Percentiles rank a stretch among this genome's conserved stretches.
These are phyloP conservation scores for Corinectria fuckeliana DNA, from an alignment of 2,329 filamentous ascomycete species.

Conservation along the genomic window DNA sequence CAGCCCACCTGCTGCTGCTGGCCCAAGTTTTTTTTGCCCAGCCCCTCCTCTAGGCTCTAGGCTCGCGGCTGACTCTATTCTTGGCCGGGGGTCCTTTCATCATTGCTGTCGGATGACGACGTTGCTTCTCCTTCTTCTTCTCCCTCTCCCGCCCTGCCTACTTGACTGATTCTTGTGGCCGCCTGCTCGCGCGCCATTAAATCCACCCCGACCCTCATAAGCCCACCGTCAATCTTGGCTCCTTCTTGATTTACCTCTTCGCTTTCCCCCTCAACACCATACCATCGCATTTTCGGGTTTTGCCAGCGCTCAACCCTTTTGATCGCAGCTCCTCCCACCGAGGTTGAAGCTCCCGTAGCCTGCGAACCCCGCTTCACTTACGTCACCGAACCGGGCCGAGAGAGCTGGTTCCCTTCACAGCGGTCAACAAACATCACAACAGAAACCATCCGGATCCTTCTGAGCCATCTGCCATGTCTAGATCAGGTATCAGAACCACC, in stretches of 20 bases:
- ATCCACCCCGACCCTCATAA: constrained; percentile 37
- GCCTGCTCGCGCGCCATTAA: constrained; percentile 36
- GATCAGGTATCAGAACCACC: constrained; percentile 36
- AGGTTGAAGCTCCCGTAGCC: constrained; percentile 26
- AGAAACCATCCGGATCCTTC: constrained; percentile 9
- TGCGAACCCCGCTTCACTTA: constrained; percentile 7
- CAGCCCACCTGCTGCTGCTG: not conserved
- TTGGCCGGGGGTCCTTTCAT: constrained; percentile 36
- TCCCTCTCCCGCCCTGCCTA: constrained; percentile 23
- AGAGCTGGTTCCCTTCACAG: not conserved
- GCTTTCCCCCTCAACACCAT: constrained; percentile 25
- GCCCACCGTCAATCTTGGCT: constrained; percentile 12
- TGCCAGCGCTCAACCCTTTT: constrained; percentile 15
- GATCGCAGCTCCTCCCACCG: constrained; percentile 17
- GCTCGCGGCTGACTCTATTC: constrained; percentile 38
- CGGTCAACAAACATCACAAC: constrained; percentile 8
- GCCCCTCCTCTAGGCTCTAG: constrained; percentile 30
- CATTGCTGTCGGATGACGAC: constrained; percentile 40
- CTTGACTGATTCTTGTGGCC: constrained; percentile 36
- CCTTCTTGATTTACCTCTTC: constrained; percentile 6
- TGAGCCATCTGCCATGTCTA: constrained; percentile 34
- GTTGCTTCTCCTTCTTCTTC: constrained; percentile 34
- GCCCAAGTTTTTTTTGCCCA: not conserved
- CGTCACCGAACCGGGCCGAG: constrained; percentile 6
- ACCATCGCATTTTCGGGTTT: constrained; percentile 14